A percentile compares a stretch with the other conserved stretches of the same genome.
These are phyloP conservation scores for Podaxis rugospora DNA, from an alignment of 768 basidiomycete species.

Conservation along the genomic window DNA sequence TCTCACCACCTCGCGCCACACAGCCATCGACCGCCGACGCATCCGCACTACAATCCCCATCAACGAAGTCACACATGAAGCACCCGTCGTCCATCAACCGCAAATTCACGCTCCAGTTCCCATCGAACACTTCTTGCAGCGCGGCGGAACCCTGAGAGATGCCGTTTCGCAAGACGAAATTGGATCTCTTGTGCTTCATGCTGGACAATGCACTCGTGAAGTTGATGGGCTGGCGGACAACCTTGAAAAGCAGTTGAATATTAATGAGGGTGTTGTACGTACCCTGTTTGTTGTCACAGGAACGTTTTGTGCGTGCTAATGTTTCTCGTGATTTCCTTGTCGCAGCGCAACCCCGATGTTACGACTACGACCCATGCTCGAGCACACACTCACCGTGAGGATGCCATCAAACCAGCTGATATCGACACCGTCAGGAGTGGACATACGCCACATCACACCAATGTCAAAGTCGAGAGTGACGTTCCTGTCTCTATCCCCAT, in stretches of 20 bases:
- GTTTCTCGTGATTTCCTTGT: not conserved
- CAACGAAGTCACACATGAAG: constrained; percentile 31
- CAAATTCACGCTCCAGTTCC: constrained; percentile 28
- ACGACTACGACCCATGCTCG: not conserved
- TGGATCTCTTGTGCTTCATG: constrained; percentile 17
- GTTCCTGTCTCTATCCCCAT: not conserved
- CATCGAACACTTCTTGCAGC: constrained; percentile 27
- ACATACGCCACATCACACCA: not conserved
- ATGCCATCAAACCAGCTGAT: not conserved
- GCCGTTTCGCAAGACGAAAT: constrained; percentile 16
- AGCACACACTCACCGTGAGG: not conserved
- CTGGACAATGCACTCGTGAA: constrained; percentile 19
- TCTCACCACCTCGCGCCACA: not conserved
- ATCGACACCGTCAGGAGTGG: not conserved
- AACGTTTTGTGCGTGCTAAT: too few species aligned
- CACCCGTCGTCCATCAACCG: constrained; percentile 32
- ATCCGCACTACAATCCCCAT: constrained; percentile 32
- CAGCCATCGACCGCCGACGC: constrained; percentile 25
- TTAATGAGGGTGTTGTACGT: constrained; percentile 7
- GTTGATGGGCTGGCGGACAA: constrained; percentile 22
- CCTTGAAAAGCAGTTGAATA: constrained; percentile 16
- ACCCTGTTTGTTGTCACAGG: not conserved
- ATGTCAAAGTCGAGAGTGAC: not conserved
- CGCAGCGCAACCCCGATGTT: not conserved
- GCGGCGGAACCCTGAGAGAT: constrained; percentile 18